Base-by-base conservation (phyloP, 306 rosid genomes). In the Begonia fuchsioides region DNA sequence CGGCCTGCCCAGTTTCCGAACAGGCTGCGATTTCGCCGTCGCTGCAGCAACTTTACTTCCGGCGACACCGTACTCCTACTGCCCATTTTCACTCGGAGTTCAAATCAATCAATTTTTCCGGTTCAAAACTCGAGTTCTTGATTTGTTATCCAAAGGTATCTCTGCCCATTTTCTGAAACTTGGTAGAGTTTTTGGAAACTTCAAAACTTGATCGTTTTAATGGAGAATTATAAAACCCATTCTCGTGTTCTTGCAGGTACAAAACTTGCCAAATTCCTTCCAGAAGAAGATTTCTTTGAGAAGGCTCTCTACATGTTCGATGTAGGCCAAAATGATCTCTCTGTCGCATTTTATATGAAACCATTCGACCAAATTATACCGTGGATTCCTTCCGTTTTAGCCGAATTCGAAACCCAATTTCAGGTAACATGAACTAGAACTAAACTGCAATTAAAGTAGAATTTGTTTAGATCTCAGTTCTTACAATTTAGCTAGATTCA, bases 281-380 rank as follows among this genome's bases (percentile, higher is more conserved):
- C 76, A 17, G 51, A 55, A 9, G 55, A 60, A 44, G 59, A 54
- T n/a, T 35, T 44, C 41, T 70, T 70, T 62, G 32, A 49, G 68
- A 63, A 70, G 38, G 72, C 61, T 9, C 54, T 60, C 1, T 60
- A 71, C 48, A 60, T 41, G 56, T 65, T 71, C 13, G 76, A 71
- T 49, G 32, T 71, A 26, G 72, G 68, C 19, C 76, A 71, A 56
- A 71, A 71, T 53, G 76, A 65, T 49, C 57, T 71, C 8, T 71
- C 60, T 20, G 76, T 54, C 38, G 68, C 72, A 15, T 60, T 71
- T 48, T 43, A 16, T 14, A 15, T 50, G 3, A 65, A 52, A 48
- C 47, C 72, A 52, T 63, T 51, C 45, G 68, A 65, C 38, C 58
- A 65, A 60, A 60, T 65, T 10, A 38, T 56, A 39, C 54, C 64